Evolutionary conservation across 495 filamentous ascomycete species (phyloP).

Genomic region (Chaetomium cochliodes): DNA sequence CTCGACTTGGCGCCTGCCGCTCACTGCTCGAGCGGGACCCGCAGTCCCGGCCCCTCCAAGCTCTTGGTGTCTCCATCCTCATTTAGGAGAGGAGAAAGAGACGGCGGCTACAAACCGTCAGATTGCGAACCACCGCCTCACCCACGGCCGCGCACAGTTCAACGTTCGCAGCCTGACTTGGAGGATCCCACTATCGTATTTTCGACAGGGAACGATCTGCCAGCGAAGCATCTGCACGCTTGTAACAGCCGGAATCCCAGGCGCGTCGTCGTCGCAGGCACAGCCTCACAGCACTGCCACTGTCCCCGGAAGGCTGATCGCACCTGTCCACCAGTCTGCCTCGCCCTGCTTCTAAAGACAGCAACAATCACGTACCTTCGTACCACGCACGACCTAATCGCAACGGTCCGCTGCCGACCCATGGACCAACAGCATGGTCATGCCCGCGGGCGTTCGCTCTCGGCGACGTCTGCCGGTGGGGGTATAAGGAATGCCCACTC

Average conservation of each 20-base stretch:
- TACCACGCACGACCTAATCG: slow-evolving; percentile 11
- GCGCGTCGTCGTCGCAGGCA: slow-evolving; percentile 34
- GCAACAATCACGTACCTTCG: slow-evolving; percentile 30
- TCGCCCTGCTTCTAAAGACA: slow-evolving; percentile 39
- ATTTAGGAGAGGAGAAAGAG: slow-evolving; percentile 16
- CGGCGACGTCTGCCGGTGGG: slow-evolving; percentile 38
- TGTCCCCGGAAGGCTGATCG: slow-evolving; percentile 42
- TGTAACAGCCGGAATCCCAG: slow-evolving; percentile 22
- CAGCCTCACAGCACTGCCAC: slow-evolving; percentile 38
- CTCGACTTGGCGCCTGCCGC: slow-evolving; percentile 5
- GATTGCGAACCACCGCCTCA: slow-evolving; percentile 1
- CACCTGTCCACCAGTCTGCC: slow-evolving; percentile 30
- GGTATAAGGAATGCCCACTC: slow-evolving; percentile 53
- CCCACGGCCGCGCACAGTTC: neutral
- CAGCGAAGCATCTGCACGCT: slow-evolving; percentile 25
- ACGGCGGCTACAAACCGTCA: slow-evolving; percentile 19
- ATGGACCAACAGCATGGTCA: slow-evolving; percentile 51
- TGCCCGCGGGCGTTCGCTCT: slow-evolving; percentile 49
- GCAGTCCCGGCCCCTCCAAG: slow-evolving; percentile 10
- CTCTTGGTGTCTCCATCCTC: slow-evolving; percentile 1
- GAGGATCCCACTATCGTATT: neutral
- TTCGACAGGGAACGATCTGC: slow-evolving; percentile 15
- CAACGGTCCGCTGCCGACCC: slow-evolving; percentile 24
- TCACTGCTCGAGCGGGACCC: neutral
- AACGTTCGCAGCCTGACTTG: neutral